Percentiles rank a stretch among this genome's conserved stretches.
Evolutionary conservation across 805 yeast genomes (phyloP).

Genomic region (Teunomyces gatunensis): DNA sequence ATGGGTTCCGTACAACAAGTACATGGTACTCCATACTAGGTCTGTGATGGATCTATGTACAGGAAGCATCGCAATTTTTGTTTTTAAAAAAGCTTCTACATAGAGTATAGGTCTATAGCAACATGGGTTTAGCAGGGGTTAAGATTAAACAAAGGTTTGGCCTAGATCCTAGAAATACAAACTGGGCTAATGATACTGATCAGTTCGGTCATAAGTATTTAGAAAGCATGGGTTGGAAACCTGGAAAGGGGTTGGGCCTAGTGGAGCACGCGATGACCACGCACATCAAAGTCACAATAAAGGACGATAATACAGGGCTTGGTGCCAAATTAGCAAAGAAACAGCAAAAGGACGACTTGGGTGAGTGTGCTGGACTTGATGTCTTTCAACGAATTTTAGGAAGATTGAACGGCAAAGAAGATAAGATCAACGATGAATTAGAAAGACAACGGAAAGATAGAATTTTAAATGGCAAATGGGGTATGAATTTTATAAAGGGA

Average conservation of each 20-base stretch:
- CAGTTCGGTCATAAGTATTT: conserved; percentile 88
- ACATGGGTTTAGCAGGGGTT: conserved; percentile 81
- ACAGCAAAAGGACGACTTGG: conserved; percentile 64
- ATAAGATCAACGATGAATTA: conserved; percentile 58
- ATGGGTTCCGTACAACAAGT: conserved; percentile 43
- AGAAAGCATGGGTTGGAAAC: conserved; percentile 84
- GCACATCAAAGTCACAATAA: conserved; percentile 79
- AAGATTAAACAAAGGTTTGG: conserved; percentile 84
- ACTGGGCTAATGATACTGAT: conserved; percentile 83
- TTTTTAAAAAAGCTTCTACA: background rate
- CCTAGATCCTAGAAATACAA: conserved; percentile 87
- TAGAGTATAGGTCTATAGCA: background rate
- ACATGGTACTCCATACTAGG: conserved; percentile 49
- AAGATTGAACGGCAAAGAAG: conserved; percentile 82
- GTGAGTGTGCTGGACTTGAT: conserved; percentile 87
- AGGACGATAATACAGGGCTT: conserved; percentile 80
- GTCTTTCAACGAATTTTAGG: conserved; percentile 91
- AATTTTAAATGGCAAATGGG: conserved; percentile 83
- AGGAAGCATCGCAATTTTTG: background rate
- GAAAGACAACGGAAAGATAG: conserved; percentile 67
- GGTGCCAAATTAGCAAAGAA: conserved; percentile 76
- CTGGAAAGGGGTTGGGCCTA: conserved; percentile 85
- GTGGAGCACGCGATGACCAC: conserved; percentile 64
- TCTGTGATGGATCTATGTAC: conserved; percentile 3
- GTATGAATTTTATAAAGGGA: conserved; percentile 82